Evolutionary conservation across 148 eudicot species (phyloP), one percentile per base, ranked within the genome.

Genomic region (Rhododendron ferrugineum): DNA sequence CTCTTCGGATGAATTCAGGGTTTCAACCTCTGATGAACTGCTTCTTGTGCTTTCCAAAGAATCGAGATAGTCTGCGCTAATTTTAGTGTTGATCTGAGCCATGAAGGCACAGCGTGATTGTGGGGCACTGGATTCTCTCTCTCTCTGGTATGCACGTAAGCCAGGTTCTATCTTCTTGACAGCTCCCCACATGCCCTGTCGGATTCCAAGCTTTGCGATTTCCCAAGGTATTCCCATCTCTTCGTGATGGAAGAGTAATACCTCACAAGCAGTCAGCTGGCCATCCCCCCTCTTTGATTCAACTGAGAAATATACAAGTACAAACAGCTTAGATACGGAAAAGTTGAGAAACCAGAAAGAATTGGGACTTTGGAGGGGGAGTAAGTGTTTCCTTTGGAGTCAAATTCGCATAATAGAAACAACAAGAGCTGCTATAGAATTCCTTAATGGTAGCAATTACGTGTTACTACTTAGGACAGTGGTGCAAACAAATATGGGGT

Each of bases 111-210:
- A 87, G 9, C 58, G 91, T 10, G 92, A 90, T 46, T 90, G 85
- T 18, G 88, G 73, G 8, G 87, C 86, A 23, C 86, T 89, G 7
- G 90, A 87, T 10, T 81, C 86, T 77, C 88, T 85, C 54, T 82
- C 87, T 52, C 83, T 91, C 77, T 91, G 93, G 88, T 92, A 91
- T 81, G 85, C 88, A n/a, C 93, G 91, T 52, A 91, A 77, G 28
- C 90, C 94, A 64, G 91, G 90, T 14, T 91, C 93, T 32, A 92
- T 85, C 86, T 91, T 92, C 88, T 91, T 91, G 47, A 92, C 94
- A 72, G 94, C 91, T 75, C 94, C 94, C 94, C 94, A 92, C 94
- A 92, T 92, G 30, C 93, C 94, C 85, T 92, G 93, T 8, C 92
- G 85, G 14, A 92, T 66, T 7, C 94, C 94, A 44, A 92, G 91